phyloP scores from a whole-genome alignment of 805 yeast species.

The Schwanniomyces occidentalis region DNA sequence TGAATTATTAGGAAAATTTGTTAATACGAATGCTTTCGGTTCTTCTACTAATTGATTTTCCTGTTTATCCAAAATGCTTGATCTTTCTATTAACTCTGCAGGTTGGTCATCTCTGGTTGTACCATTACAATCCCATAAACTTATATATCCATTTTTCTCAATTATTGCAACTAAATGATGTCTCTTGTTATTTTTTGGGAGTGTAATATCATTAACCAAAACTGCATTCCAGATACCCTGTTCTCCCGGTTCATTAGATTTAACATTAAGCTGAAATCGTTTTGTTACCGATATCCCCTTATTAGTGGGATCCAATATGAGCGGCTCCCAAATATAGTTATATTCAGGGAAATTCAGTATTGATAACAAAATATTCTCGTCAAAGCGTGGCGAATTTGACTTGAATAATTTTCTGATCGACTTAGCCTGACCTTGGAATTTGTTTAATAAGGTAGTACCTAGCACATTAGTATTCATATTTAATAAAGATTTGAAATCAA shows the following conservation, averaged over 20 bases:
- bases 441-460: constrained; percentile 32
- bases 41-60: constrained; percentile 5
- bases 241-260: constrained; percentile 8
- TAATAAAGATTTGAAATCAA: constrained; percentile 13
- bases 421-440: constrained; percentile 84
- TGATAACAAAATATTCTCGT: constrained; percentile 32
- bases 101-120: constrained; percentile 27
- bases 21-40: constrained; percentile 27
- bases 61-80: constrained; percentile 13
- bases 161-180: constrained; percentile 32
- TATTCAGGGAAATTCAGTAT: constrained; percentile 37
- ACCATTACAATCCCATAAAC: constrained; percentile 63
- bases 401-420: constrained; percentile 68
- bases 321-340: constrained; percentile 46
- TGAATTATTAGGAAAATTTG: constrained; percentile 9
- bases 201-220: constrained; percentile 33
- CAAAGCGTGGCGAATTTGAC: constrained; percentile 43
- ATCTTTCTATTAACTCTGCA: constrained; percentile 23
- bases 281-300: constrained; percentile 31
- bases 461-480: constrained; percentile 5
- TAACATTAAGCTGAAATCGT: constrained; percentile 29
- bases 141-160: constrained; percentile 39
- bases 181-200: constrained; percentile 12
- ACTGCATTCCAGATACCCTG: constrained; percentile 33
- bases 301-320: constrained; percentile 17